Evolutionary conservation across 768 basidiomycete species (phyloP), one percentile per base, ranked within the genome.

Genomic region (Strobilomyces dryophilus): DNA sequence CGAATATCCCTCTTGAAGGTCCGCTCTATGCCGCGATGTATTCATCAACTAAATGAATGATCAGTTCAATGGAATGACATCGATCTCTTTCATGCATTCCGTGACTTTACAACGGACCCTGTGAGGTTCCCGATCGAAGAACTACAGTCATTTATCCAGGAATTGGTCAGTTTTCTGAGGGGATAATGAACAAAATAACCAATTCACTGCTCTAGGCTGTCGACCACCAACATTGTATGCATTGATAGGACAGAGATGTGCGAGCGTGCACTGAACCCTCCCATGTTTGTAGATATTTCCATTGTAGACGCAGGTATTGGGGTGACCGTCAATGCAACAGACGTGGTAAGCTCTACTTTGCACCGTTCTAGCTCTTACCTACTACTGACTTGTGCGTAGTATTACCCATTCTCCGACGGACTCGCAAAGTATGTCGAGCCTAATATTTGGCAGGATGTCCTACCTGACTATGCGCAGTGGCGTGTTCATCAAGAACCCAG

Each of bases 51-150:
- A 6, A 66, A 52, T 15, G 18, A 17, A 0, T 18, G 12, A 26
- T 18, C 34, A 85, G 84, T 82, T 41, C 86, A 86, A 77, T 89
- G 87, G 87, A 87, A 84, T 61, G 87, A 88, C 58, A 85, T 89
- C 54, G 86, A 89, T 67, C 56, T 88, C 48, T 88, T 86, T 58
- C 81, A 86, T 58, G 79, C 84, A 26, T 73, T 77, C 34, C 76
- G 87, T 15, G 86, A 85, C 66, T 87, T 87, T 57, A 89, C 87
- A 5, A 68, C 77, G 8, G 85, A 87, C 62, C 84, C 85, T 12
- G 76, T 81, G 27, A 77, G 73, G 41, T 89, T 81, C 73, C 81
- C 85, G 6, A 70, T 63, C 15, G 74, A 79, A 17, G 79, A 82
- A 54, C 68, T 86, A 60, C 67, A 70, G 24, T 61, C 64, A 43